phyloP scores from a whole-genome alignment of 225 moss, liverwort and hornwort species.

The Bryum argenteum region DNA sequence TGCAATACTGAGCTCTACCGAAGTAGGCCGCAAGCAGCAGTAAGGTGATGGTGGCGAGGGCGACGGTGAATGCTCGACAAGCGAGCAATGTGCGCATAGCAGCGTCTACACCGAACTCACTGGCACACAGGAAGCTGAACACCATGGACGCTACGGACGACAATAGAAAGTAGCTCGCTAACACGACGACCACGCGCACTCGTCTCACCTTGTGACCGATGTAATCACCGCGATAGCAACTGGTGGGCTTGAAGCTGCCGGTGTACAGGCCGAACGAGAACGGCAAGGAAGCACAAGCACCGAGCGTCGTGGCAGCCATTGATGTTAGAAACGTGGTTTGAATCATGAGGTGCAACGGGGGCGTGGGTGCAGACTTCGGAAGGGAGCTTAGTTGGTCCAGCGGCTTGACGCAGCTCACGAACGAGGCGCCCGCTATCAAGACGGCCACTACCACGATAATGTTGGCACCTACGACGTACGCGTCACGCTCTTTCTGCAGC shows the following conservation, averaged over 20 bases:
- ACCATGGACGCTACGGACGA: conserved; percentile 2
- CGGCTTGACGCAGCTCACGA: neutral
- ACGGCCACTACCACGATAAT: conserved; percentile 19
- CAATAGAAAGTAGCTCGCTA: conserved; percentile 10
- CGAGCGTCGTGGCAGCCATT: no score
- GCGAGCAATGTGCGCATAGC: neutral
- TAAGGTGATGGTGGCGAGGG: neutral
- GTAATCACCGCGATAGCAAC: conserved; percentile 4
- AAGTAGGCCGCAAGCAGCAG: neutral
- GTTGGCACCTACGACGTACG: neutral
- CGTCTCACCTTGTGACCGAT: conserved; percentile 10
- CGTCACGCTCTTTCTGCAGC: neutral
- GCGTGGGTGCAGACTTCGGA: neutral
- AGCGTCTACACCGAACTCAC: neutral
- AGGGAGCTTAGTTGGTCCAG: no score
- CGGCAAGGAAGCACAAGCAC: no score
- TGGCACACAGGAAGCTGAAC: conserved; percentile 12
- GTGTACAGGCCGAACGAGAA: no score
- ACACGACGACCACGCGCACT: neutral
- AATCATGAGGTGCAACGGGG: no score
- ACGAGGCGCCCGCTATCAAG: neutral
- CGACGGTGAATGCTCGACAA: neutral
- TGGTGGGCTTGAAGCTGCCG: neutral
- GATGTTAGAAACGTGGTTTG: no score
- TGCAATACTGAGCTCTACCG: neutral